Evolutionary conservation across 129 eudicot species (phyloP).

Genomic region (carrot (Daucus carota)): DNA sequence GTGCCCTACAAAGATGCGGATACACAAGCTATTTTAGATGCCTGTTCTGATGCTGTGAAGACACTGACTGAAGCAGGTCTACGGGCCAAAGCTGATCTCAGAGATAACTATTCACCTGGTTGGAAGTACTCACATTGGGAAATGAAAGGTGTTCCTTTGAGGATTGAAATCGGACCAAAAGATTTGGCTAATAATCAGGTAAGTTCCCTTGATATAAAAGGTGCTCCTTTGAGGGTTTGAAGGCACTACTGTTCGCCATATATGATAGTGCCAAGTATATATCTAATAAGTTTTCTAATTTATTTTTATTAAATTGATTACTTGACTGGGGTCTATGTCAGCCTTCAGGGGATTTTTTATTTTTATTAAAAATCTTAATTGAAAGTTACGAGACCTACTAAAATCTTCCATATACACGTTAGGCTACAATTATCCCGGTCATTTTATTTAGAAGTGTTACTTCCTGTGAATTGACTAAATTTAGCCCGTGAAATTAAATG

Average conservation of each 20-base stretch:
- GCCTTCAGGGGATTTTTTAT: background rate
- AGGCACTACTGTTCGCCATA: background rate
- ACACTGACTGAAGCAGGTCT: constrained; percentile 57
- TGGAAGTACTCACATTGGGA: constrained; percentile 99
- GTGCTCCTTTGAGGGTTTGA: background rate
- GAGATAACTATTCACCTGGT: constrained; percentile 91
- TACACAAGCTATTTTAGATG: constrained; percentile 59
- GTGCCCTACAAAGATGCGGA: constrained; percentile 87
- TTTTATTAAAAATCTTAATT: too few species aligned
- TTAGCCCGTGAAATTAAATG: background rate
- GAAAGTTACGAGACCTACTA: too few species aligned
- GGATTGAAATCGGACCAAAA: constrained; percentile 91
- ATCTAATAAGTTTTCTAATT: too few species aligned
- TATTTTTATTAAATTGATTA: background rate
- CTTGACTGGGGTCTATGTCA: background rate
- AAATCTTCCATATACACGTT: background rate
- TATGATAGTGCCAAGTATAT: background rate
- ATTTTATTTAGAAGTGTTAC: background rate
- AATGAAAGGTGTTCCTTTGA: constrained; percentile 89
- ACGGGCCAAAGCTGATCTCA: constrained; percentile 75
- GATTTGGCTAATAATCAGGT: constrained; percentile 87
- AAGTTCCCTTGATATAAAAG: background rate
- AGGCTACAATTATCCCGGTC: background rate
- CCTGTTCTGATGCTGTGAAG: constrained; percentile 58
- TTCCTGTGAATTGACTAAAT: background rate